Base-by-base conservation (phyloP, 139 green algal species). In the Micractinium sp. region DNA sequence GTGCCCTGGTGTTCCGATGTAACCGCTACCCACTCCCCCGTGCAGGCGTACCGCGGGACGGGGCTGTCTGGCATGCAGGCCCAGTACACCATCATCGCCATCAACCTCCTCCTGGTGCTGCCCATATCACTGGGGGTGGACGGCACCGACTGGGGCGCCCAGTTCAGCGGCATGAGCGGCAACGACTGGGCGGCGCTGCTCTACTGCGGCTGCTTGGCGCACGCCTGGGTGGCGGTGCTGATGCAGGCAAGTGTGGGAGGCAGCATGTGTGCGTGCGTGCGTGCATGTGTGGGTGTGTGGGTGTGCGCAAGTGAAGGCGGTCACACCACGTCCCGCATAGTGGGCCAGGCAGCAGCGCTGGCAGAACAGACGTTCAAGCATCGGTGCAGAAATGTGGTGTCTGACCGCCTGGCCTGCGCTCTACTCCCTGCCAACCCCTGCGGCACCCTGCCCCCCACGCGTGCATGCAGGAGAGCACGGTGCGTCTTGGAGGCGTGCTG, bases 51-150 rank as follows among this genome's bases (percentile, higher is more conserved):
- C 63, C n/a, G 39, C 22, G 81, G 29, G 2, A 33, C 60, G 1
- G 31, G 31, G 5, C 33, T 86, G 20, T 33, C 31, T 23, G 81
- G 60, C 56, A 86, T 86, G 16, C 15, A 76, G 61, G 19, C n/a
- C 14, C 81, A 77, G 33, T 86, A 86, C 60, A 35, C 33, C 19
- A 86, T 86, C 27, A 77, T 76, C 33, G 29, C n/a, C 39, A 56
- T 86, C 39, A 86, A 75, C 60, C 60, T 76, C n/a, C 2, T 77
- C 20, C 22, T 86, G 33, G 60, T 86, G 4, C 81, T 86, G 81
- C 81, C 81, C 20, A 76, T 86, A 35, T 86, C 81, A 2, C 81
- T 86, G 56, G 81, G 81, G 3, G 81, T 86, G 33, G 81, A 86
- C 20, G 81, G 81, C 33, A 47, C 81, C 33, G 61, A 77, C 61